Evolutionary conservation across 2,329 filamentous ascomycete genomes (phyloP).

Genomic region (Cladophialophora bantiana): DNA sequence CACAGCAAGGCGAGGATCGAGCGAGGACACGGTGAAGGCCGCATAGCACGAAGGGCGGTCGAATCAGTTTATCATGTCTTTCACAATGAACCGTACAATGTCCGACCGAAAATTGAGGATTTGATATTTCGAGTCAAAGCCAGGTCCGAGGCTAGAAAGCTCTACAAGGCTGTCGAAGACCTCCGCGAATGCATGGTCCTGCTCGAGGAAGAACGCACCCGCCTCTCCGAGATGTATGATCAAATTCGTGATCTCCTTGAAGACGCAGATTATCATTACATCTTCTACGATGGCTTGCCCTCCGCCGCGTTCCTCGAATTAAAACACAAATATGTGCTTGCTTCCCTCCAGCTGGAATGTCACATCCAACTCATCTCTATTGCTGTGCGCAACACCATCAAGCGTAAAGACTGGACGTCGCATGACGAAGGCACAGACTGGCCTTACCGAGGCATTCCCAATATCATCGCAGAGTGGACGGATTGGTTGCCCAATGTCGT

Average conservation of each 20-base stretch:
- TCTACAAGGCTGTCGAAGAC: constrained; percentile 24
- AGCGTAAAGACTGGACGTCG: constrained; percentile 34
- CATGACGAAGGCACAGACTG: constrained; percentile 41
- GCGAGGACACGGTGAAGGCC: constrained; percentile 47
- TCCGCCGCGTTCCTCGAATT: constrained; percentile 34
- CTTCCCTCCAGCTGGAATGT: constrained; percentile 30
- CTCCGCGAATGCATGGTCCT: constrained; percentile 29
- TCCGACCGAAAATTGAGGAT: constrained; percentile 61
- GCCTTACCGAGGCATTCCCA: constrained; percentile 50
- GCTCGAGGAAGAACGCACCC: constrained; percentile 32
- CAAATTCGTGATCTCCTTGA: constrained; percentile 22
- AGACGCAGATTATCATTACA: constrained; percentile 10
- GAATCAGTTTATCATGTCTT: constrained; percentile 66
- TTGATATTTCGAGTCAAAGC: constrained; percentile 29
- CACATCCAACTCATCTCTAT: constrained; percentile 34
- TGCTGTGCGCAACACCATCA: constrained; percentile 32
- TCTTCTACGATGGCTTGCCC: constrained; percentile 30
- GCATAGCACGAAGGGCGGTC: constrained; percentile 55
- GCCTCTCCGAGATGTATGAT: constrained; percentile 30
- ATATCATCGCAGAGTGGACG: constrained; percentile 57
- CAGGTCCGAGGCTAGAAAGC: constrained; percentile 10
- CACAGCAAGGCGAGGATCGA: constrained; percentile 43
- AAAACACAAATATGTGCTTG: constrained; percentile 32
- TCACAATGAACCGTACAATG: constrained; percentile 63
- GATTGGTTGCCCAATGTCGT: constrained; percentile 53